phyloP scores from a whole-genome alignment of 495 filamentous ascomycete genomes.

The Sordaria brevicollis region DNA sequence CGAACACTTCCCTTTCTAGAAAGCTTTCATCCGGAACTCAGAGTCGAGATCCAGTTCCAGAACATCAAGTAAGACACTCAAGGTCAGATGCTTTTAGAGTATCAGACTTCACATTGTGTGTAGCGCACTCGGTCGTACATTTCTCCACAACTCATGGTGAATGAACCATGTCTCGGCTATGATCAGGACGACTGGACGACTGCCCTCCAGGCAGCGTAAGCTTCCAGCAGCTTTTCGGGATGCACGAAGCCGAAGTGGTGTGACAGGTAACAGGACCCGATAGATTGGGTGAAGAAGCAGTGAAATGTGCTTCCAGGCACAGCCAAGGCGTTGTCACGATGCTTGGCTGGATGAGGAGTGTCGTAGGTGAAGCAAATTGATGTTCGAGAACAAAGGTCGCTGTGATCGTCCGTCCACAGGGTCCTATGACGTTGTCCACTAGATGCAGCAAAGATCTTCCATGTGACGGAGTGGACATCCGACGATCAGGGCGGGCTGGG shows the following conservation, averaged over 20 bases:
- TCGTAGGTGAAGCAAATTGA: not conserved
- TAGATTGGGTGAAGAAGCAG: not conserved
- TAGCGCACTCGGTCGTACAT: too few relatives aligned
- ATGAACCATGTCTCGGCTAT: not conserved
- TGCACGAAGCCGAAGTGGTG: not conserved
- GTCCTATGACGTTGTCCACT: not conserved
- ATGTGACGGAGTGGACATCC: not conserved
- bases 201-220: not conserved
- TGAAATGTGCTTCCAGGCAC: not conserved
- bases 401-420: not conserved
- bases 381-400: not conserved
- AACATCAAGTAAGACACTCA: not conserved
- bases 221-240: not conserved
- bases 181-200: not conserved
- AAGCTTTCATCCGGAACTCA: not conserved
- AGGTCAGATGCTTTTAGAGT: not conserved
- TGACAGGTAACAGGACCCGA: not conserved
- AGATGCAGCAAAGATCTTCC: not conserved
- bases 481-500: not conserved
- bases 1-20: too few relatives aligned
- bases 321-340: not conserved
- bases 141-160: too few relatives aligned
- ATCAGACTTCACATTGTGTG: not conserved
- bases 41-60: not conserved
- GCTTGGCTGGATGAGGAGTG: not conserved